phyloP scores from a whole-genome alignment of 768 basidiomycete genomes.

The Leucocoprinus birnbaumii region DNA sequence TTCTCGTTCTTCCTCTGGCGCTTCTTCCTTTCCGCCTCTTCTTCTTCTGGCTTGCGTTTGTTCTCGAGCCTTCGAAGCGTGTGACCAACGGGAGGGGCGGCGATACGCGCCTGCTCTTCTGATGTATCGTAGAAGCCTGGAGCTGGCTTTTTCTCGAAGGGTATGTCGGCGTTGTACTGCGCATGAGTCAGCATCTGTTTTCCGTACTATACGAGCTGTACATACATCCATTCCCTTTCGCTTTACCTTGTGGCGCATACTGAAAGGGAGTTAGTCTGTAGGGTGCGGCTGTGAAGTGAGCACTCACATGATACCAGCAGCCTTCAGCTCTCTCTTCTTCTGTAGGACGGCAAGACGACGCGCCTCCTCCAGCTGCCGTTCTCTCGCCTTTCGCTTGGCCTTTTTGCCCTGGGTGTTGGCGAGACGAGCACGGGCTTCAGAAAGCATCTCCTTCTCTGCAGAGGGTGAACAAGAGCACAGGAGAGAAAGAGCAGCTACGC shows the following conservation, averaged over 20 bases:
- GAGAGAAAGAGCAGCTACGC: conserved; percentile 19
- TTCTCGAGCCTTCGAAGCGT: conserved; percentile 90
- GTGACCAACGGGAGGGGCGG: conserved; percentile 89
- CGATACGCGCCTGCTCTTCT: conserved; percentile 86
- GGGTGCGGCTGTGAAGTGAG: no score
- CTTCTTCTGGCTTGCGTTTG: conserved; percentile 91
- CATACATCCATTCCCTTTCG: conserved; percentile 96
- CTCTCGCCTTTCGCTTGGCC: conserved; percentile 97
- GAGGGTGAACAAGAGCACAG: conserved; percentile 8
- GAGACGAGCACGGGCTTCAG: conserved; percentile 94
- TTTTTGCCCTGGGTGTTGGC: conserved; percentile 99
- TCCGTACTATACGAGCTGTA: conserved; percentile 13
- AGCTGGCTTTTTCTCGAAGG: conserved; percentile 95
- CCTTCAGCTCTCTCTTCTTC: conserved; percentile 97
- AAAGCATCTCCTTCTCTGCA: conserved; percentile 98
- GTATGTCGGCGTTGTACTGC: conserved; percentile 97
- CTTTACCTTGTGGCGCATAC: conserved; percentile 92
- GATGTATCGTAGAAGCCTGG: conserved; percentile 96
- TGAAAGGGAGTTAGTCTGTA: conserved; percentile 22
- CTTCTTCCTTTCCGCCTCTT: conserved; percentile 92
- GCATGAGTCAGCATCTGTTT: conserved; percentile 8
- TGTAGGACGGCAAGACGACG: conserved; percentile 91
- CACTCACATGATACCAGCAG: conserved; percentile 88
- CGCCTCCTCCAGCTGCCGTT: conserved; percentile 96
- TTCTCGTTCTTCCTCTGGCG: conserved; percentile 79